These are phyloP conservation scores for Nannochloropsis gaditana DNA, from an alignment of 108 stramenopile genomes.

Conservation along the genomic window DNA sequence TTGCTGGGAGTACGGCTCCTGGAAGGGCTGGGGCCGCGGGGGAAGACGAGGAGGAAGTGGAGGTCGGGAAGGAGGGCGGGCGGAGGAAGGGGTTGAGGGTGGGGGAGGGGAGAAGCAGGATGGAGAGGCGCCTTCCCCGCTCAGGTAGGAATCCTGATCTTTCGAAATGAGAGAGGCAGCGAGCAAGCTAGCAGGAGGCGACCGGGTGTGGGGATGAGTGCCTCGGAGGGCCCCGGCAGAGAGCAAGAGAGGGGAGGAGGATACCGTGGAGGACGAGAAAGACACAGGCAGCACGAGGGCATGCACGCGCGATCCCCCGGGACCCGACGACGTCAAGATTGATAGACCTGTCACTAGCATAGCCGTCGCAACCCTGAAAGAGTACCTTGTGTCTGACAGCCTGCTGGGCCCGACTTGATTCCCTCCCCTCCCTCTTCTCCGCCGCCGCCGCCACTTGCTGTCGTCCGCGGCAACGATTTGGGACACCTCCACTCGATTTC, in stretches of 20 bases:
- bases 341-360: not conserved
- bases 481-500: no score
- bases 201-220: not conserved
- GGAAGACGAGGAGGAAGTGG: constrained; percentile 6
- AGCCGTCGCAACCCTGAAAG: not conserved
- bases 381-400: no score
- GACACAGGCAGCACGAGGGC: not conserved
- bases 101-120: not conserved
- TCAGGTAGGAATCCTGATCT: not conserved
- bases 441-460: not conserved
- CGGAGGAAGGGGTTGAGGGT: not conserved
- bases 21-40: not conserved
- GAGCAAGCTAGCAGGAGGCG: not conserved
- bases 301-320: not conserved
- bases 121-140: not conserved
- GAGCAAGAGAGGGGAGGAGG: not conserved
- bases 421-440: not conserved
- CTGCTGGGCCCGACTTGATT: no score
- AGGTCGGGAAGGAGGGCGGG: not conserved
- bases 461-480: not conserved
- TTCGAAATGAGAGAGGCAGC: not conserved
- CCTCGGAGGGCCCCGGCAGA: not conserved
- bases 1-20: not conserved
- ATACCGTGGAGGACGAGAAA: not conserved
- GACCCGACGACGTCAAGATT: not conserved